These are phyloP conservation scores for Planoprotostelium fungivorum DNA, from an alignment of 78 protist genomes.

Conservation along the genomic window DNA sequence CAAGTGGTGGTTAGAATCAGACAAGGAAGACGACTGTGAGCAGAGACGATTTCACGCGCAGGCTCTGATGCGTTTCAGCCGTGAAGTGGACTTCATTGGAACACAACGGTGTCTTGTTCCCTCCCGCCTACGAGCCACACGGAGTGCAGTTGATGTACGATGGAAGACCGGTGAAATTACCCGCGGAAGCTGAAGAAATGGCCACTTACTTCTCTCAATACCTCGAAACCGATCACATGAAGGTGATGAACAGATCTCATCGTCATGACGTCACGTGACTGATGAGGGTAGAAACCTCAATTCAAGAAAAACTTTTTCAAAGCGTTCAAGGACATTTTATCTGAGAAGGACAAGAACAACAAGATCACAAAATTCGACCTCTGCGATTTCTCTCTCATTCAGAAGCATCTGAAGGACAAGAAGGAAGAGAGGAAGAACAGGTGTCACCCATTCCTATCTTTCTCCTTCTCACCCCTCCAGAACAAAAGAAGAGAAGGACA, in stretches of 20 bases:
- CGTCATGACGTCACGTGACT: too few relatives aligned
- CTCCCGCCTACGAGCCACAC: conserved; percentile 90
- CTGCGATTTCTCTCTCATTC: conserved; percentile 85
- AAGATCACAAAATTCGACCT: conserved; percentile 8
- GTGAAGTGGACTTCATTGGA: conserved; percentile 77
- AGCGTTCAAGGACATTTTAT: conserved; percentile 6
- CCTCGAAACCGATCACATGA: conserved; percentile 77
- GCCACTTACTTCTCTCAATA: conserved; percentile 88
- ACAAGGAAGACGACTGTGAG: too few relatives aligned
- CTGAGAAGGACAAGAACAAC: too few relatives aligned
- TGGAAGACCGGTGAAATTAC: conserved; percentile 41
- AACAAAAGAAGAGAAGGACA: conserved; percentile 76
- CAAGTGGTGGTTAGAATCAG: too few relatives aligned
- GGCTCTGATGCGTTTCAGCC: too few relatives aligned
- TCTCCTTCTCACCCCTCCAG: neutral
- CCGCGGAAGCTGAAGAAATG: conserved; percentile 77
- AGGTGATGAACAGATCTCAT: too few relatives aligned
- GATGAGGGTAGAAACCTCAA: neutral
- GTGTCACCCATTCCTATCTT: neutral
- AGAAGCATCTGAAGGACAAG: conserved; percentile 20
- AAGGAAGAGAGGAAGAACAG: conserved; percentile 51
- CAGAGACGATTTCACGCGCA: too few relatives aligned
- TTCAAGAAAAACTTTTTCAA: conserved; percentile 40
- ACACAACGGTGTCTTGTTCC: conserved; percentile 87
- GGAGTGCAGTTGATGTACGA: conserved; percentile 68